Percentiles rank a stretch among this genome's conserved stretches.
These are phyloP conservation scores for Aplosporella prunicola DNA, from an alignment of 2,329 filamentous ascomycete species.

Conservation along the genomic window DNA sequence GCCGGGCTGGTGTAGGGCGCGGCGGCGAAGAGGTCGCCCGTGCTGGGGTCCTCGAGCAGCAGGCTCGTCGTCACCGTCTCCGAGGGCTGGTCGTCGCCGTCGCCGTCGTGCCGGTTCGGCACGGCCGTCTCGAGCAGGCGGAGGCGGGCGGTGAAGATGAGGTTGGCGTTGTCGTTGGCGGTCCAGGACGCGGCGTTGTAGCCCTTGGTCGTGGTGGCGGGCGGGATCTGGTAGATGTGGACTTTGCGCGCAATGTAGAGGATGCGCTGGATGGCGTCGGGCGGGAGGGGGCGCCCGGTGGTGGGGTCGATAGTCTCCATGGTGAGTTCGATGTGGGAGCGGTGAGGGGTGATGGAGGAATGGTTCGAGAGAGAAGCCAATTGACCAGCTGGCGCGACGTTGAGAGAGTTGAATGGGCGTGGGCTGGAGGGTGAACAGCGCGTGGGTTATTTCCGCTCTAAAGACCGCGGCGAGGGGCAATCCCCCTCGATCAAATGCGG, in stretches of 20 bases:
- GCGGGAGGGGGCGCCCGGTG: constrained; percentile 57
- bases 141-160: constrained; percentile 78
- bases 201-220: constrained; percentile 66
- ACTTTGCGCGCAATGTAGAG: constrained; percentile 67
- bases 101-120: too few relatives aligned
- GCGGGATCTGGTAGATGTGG: constrained; percentile 82
- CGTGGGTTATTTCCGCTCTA: too few relatives aligned
- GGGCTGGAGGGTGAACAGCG: too few relatives aligned
- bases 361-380: too few relatives aligned
- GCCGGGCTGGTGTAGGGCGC: constrained; percentile 61
- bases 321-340: constrained; percentile 9
- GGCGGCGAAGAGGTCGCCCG: constrained; percentile 71
- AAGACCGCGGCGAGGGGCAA: too few relatives aligned
- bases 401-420: not conserved
- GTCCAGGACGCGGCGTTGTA: constrained; percentile 75
- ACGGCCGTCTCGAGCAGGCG: constrained; percentile 69
- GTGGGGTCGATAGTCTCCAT: constrained; percentile 63
- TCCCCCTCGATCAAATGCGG: too few relatives aligned
- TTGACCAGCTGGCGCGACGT: too few relatives aligned
- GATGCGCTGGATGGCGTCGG: constrained; percentile 74
- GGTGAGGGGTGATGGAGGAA: constrained; percentile 1
- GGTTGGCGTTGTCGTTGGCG: constrained; percentile 50
- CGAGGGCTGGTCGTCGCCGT: constrained; percentile 24
- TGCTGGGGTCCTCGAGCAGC: constrained; percentile 65
- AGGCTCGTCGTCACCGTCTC: constrained; percentile 62